Evolutionary conservation across 1,139 yeast species (phyloP).

Genomic region (Protomyces gravidus): DNA sequence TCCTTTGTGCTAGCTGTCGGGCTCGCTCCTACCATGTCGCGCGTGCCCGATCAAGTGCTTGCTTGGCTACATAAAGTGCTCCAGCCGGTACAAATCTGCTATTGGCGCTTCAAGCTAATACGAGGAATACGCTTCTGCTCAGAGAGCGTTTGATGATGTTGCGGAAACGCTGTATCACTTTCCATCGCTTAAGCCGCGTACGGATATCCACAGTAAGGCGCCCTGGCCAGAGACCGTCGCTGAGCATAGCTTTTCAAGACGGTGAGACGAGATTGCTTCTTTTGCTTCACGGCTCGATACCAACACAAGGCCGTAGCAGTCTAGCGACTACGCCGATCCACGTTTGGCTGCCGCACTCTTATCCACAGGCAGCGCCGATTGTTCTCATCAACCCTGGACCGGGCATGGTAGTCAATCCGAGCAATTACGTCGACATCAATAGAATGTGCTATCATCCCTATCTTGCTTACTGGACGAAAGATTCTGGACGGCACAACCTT

Average conservation of each 20-base stretch:
- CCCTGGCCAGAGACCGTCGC: background rate
- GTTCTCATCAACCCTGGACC: slow-evolving; percentile 56
- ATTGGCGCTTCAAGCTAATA: background rate
- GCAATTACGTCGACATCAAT: slow-evolving; percentile 66
- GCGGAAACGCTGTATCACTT: slow-evolving; percentile 51
- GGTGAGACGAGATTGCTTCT: slow-evolving; percentile 62
- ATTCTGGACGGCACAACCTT: slow-evolving; percentile 33
- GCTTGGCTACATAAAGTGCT: slow-evolving; percentile 58
- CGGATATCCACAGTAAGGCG: slow-evolving; percentile 54
- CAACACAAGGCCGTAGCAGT: slow-evolving; percentile 40
- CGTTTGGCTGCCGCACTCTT: slow-evolving; percentile 71
- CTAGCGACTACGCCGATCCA: slow-evolving; percentile 55
- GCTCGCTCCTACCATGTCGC: background rate
- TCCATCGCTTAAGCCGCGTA: slow-evolving; percentile 60
- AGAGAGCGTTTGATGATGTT: slow-evolving; percentile 57
- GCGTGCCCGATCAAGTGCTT: slow-evolving; percentile 34
- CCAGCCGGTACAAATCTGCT: slow-evolving; percentile 43
- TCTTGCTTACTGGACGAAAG: slow-evolving; percentile 54
- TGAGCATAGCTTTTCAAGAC: slow-evolving; percentile 44
- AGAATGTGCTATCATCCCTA: slow-evolving; percentile 72
- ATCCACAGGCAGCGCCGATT: slow-evolving; percentile 62
- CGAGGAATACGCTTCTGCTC: slow-evolving; percentile 41
- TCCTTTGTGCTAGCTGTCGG: too few species aligned
- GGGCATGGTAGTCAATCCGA: slow-evolving; percentile 52
- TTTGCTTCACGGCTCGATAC: slow-evolving; percentile 59